phyloP scores from a whole-genome alignment of 2,329 filamentous ascomycete species.

The Fusarium caatingaense region DNA sequence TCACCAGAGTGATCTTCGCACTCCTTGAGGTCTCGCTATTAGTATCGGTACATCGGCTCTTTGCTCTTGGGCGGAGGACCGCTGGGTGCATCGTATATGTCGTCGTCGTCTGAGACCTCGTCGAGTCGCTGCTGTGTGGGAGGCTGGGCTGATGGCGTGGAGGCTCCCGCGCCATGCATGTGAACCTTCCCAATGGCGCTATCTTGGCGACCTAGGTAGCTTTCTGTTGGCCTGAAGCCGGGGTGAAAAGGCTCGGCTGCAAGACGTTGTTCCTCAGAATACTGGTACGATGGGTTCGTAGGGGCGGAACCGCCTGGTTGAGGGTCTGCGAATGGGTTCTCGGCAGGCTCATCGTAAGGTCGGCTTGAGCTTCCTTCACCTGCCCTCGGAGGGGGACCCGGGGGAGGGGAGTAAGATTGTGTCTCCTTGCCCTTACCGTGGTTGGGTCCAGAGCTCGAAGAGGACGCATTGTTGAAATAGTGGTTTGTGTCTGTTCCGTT shows the following conservation, averaged over 20 bases:
- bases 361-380: constrained; percentile 44
- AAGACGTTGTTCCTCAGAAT: constrained; percentile 43
- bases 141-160: constrained; percentile 29
- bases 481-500: constrained; percentile 49
- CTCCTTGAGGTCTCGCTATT: not conserved
- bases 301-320: constrained; percentile 38
- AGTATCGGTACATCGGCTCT: constrained; percentile 53
- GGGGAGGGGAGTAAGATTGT: constrained; percentile 44
- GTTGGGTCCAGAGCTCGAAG: constrained; percentile 29
- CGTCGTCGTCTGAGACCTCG: constrained; percentile 52
- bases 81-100: constrained; percentile 52
- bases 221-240: constrained; percentile 47
- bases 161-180: constrained; percentile 55
- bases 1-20: not conserved
- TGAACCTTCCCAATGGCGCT: constrained; percentile 55
- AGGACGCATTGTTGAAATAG: constrained; percentile 26
- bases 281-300: constrained; percentile 29
- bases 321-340: constrained; percentile 51
- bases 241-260: constrained; percentile 55
- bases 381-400: constrained; percentile 42
- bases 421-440: constrained; percentile 52
- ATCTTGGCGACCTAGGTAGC: constrained; percentile 52
- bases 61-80: constrained; percentile 52
- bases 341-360: constrained; percentile 30
- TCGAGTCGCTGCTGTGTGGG: constrained; percentile 35